Evolutionary conservation across 495 filamentous ascomycete species (phyloP).

Genomic region (Endocarpon pusillum): DNA sequence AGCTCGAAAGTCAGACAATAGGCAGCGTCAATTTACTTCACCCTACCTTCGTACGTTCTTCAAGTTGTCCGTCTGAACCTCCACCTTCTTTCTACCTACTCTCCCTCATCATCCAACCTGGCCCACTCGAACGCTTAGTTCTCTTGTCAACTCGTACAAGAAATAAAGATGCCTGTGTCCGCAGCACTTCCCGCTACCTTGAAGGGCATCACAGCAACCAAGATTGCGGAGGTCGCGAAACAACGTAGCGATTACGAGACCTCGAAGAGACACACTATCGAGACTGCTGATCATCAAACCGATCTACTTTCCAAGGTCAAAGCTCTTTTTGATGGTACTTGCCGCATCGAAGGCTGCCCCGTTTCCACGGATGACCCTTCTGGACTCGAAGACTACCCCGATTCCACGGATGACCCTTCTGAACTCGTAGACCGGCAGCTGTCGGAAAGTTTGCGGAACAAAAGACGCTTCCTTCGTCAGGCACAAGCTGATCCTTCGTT

Average conservation of each 20-base stretch:
- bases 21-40: neutral
- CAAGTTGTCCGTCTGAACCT: conserved; percentile 21
- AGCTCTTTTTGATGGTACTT: neutral
- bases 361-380: neutral
- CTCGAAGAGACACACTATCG: conserved; percentile 18
- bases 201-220: conserved; percentile 46
- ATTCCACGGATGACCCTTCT: neutral
- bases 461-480: neutral
- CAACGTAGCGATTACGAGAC: conserved; percentile 35
- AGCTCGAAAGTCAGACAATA: neutral
- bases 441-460: neutral
- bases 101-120: conserved; percentile 28
- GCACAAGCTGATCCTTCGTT: neutral
- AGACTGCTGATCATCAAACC: conserved; percentile 11
- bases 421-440: neutral
- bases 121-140: too few species aligned
- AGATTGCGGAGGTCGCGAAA: conserved; percentile 44
- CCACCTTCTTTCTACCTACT: conserved; percentile 17
- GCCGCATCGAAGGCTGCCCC: neutral
- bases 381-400: neutral
- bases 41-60: conserved; percentile 19
- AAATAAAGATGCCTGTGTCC: conserved; percentile 13
- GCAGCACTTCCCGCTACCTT: conserved; percentile 40
- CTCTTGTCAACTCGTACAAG: too few species aligned
- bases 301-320: conserved; percentile 10